These are phyloP conservation scores for Daldinia childiae DNA, from an alignment of 495 filamentous ascomycete genomes.

Conservation along the genomic window DNA sequence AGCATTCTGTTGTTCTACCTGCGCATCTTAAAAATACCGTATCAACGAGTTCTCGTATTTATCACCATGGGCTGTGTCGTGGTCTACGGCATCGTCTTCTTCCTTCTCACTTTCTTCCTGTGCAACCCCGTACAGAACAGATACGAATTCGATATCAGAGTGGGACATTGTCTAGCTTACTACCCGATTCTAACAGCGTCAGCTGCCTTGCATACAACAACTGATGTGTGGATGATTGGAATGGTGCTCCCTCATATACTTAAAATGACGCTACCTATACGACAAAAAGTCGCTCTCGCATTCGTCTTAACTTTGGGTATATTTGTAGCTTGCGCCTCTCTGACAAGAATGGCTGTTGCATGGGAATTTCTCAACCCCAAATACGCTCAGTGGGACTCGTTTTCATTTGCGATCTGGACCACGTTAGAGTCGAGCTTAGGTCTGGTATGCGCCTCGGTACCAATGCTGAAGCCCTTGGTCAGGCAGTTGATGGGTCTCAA, in stretches of 20 bases:
- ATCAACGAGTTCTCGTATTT: slow-evolving; percentile 46
- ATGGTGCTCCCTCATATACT: slow-evolving; percentile 50
- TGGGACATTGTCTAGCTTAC: slow-evolving; percentile 47
- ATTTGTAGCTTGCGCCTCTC: slow-evolving; percentile 49
- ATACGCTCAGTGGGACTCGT: slow-evolving; percentile 41
- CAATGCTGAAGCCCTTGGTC: slow-evolving; percentile 39
- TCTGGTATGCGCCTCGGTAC: slow-evolving; percentile 39
- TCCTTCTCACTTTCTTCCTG: slow-evolving; percentile 52
- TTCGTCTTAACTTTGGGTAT: slow-evolving; percentile 50
- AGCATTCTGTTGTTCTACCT: slow-evolving; percentile 54
- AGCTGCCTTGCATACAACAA: slow-evolving; percentile 47
- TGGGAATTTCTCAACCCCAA: slow-evolving; percentile 41
- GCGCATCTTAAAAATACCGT: slow-evolving; percentile 50
- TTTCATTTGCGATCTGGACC: slow-evolving; percentile 42
- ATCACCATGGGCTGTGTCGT: slow-evolving; percentile 45
- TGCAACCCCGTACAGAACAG: slow-evolving; percentile 46
- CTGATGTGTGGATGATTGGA: slow-evolving; percentile 50
- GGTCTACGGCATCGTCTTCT: slow-evolving; percentile 47
- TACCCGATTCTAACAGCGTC: slow-evolving; percentile 49
- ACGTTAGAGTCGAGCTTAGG: slow-evolving; percentile 40
- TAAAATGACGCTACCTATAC: slow-evolving; percentile 47
- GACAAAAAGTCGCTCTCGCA: slow-evolving; percentile 47
- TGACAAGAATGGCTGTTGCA: slow-evolving; percentile 46
- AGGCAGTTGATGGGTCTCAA: slow-evolving; percentile 39
- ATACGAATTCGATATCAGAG: slow-evolving; percentile 43